phyloP scores from a whole-genome alignment of 2,329 filamentous ascomycete species.

The Cephalotrichum gorgonifer region DNA sequence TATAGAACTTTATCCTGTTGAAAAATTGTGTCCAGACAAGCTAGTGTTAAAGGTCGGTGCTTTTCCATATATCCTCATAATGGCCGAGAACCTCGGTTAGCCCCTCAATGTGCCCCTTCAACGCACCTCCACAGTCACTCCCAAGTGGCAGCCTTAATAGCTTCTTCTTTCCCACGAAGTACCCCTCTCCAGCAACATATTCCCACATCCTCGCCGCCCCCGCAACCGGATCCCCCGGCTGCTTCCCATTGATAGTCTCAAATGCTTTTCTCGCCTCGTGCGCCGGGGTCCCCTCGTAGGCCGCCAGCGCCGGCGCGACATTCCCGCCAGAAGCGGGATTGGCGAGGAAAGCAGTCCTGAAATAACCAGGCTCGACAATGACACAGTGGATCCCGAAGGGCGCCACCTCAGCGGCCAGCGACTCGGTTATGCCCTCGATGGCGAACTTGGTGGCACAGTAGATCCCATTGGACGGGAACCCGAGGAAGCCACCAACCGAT shows the following conservation, averaged over 20 bases:
- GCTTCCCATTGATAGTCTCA: conserved; percentile 17
- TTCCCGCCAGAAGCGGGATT: conserved; percentile 1
- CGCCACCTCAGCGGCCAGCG: conserved; percentile 29
- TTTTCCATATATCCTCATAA: conserved; percentile 2
- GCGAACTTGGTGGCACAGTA: conserved; percentile 35
- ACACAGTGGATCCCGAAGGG: conserved; percentile 32
- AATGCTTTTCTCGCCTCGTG: conserved; percentile 15
- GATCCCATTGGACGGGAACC: conserved; percentile 25
- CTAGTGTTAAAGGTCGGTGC: not conserved
- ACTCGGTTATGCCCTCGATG: conserved; percentile 31
- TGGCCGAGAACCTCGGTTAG: not conserved
- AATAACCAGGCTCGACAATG: conserved; percentile 40
- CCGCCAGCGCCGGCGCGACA: conserved; percentile 10
- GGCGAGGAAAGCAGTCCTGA: conserved; percentile 36
- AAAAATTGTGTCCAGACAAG: no score
- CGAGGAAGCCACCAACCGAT: conserved; percentile 32
- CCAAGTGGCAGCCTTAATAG: conserved; percentile 17
- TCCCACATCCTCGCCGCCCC: conserved; percentile 25
- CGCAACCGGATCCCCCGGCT: conserved; percentile 28
- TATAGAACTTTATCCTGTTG: no score
- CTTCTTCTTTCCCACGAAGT: conserved; percentile 18
- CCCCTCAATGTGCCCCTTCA: not conserved
- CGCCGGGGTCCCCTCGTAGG: conserved; percentile 18
- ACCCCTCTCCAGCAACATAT: conserved; percentile 19
- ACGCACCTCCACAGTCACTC: not conserved